These are phyloP conservation scores for Barnettozyma hawaiiensis DNA, from an alignment of 1,139 yeast species.

Conservation along the genomic window DNA sequence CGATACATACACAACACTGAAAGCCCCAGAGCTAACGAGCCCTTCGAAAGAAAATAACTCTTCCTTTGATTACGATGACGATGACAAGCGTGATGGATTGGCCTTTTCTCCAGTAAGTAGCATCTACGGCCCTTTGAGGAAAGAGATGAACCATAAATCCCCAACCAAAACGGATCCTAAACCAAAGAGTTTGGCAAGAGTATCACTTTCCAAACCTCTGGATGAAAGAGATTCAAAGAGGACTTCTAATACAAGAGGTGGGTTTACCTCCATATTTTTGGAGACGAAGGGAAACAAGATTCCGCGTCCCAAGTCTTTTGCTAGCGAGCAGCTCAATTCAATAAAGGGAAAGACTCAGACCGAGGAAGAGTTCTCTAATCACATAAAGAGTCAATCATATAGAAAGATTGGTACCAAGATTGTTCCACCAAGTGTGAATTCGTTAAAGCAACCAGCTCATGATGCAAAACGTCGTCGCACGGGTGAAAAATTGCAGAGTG, in stretches of 20 bases:
- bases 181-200: conserved; percentile 19
- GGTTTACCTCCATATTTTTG: conserved; percentile 19
- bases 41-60: conserved; percentile 3
- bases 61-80: conserved; percentile 5
- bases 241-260: conserved; percentile 20
- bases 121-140: conserved; percentile 22
- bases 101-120: conserved; percentile 26
- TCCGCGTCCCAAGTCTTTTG: conserved; percentile 18
- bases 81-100: conserved; percentile 13
- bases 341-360: conserved; percentile 21
- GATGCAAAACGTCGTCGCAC: conserved; percentile 25
- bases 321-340: conserved; percentile 13
- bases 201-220: conserved; percentile 20
- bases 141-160: conserved; percentile 17
- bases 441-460: conserved; percentile 15
- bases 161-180: conserved; percentile 10
- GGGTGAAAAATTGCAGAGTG: conserved; percentile 20
- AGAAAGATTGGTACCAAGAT: conserved; percentile 24
- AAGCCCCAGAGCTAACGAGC: conserved; percentile 6
- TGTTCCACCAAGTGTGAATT: conserved; percentile 17
- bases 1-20: neutral
- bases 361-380: conserved; percentile 18
- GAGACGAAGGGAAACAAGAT: conserved; percentile 16
- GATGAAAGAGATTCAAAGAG: conserved; percentile 15
- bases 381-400: conserved; percentile 15